Conservation (phyloP, 176 grass and related monocot species). For the Carex cristatella region DNA sequence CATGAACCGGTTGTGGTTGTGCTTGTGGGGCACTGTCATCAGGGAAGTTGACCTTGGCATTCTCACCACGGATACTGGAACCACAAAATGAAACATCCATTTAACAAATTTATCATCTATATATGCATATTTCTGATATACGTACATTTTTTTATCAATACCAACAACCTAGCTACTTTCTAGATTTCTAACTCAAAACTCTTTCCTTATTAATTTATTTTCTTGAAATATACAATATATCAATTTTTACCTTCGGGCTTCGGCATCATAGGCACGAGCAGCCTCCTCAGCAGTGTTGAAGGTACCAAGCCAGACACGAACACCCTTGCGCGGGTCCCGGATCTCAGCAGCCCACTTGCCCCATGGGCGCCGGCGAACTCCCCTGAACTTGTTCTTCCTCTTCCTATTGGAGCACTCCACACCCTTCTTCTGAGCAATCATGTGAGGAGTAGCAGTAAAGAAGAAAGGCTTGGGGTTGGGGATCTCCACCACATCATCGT, state of each 20-base stretch:
- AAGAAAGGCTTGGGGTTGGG: not conserved
- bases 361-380: conserved; percentile 42
- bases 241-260: conserved; percentile 14
- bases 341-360: conserved; percentile 58
- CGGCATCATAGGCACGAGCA: conserved; percentile 44
- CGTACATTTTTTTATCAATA: not conserved
- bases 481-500: not conserved
- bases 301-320: conserved; percentile 43
- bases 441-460: not conserved
- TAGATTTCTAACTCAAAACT: not conserved
- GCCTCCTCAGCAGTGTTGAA: conserved; percentile 44
- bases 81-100: not conserved
- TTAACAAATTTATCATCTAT: not conserved
- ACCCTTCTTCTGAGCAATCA: not conserved
- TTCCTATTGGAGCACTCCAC: conserved; percentile 19
- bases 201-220: not conserved
- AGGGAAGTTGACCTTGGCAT: conserved; percentile 54
- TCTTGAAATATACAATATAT: not conserved
- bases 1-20: not conserved
- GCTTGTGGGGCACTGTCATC: not conserved
- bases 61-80: conserved; percentile 37
- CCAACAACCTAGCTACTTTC: not conserved
- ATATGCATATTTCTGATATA: not conserved
- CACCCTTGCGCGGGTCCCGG: conserved; percentile 41
- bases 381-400: conserved; percentile 44